Conservation (phyloP, 495 filamentous ascomycete genomes). For the Xylaria sp. region DNA sequence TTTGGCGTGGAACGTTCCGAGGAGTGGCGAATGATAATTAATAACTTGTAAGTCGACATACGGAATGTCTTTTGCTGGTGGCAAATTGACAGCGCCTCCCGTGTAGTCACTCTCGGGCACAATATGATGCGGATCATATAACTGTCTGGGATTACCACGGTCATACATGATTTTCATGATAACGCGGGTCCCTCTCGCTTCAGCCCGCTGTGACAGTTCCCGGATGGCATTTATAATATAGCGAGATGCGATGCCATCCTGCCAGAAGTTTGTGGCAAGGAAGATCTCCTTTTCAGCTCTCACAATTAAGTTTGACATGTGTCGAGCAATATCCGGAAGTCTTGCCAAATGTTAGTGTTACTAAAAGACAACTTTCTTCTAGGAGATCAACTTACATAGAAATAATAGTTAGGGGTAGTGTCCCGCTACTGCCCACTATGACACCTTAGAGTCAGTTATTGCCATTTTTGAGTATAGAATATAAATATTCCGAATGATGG, state of each 20-base stretch:
- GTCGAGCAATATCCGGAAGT: conserved; percentile 72
- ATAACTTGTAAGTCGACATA: conserved; percentile 75
- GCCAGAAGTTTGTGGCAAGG: conserved; percentile 79
- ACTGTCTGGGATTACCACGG: conserved; percentile 68
- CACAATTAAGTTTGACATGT: conserved; percentile 78
- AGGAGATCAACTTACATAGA: conserved; percentile 54
- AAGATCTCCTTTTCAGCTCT: conserved; percentile 74
- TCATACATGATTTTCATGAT: conserved; percentile 81
- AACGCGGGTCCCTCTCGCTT: conserved; percentile 61
- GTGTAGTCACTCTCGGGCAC: conserved; percentile 66
- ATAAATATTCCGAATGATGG: not conserved
- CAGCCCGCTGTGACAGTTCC: conserved; percentile 71
- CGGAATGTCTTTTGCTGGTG: conserved; percentile 67
- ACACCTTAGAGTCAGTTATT: not conserved
- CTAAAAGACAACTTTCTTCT: not conserved
- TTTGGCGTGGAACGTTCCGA: conserved; percentile 81
- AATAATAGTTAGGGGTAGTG: conserved; percentile 72
- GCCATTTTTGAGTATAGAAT: not conserved
- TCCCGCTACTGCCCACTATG: conserved; percentile 66
- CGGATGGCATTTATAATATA: conserved; percentile 71
- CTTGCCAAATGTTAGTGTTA: conserved; percentile 32
- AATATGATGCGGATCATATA: conserved; percentile 66
- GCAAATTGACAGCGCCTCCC: conserved; percentile 63
- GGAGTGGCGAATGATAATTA: conserved; percentile 73
- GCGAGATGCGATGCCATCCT: conserved; percentile 67